Evolutionary conservation across 2,329 filamentous ascomycete genomes (phyloP).

Genomic region (Volutella citrinella): DNA sequence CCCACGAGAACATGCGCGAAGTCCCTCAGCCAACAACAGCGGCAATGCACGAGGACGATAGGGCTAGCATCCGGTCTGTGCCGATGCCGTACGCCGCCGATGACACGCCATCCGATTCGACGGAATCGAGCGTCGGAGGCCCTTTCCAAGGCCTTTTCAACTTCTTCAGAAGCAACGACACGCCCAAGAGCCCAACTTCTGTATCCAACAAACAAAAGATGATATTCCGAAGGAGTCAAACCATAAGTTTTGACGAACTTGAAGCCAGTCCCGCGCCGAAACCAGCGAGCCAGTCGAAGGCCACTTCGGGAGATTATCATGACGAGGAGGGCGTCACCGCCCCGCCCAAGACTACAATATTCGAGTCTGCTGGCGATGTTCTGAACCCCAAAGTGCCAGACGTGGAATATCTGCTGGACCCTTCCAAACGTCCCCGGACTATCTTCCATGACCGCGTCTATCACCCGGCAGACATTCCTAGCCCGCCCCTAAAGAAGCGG

Average conservation of each 20-base stretch:
- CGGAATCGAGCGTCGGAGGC: constrained; percentile 35
- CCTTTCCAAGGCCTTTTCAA: constrained; percentile 66
- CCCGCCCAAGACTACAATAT: constrained; percentile 87
- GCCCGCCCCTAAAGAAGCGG: constrained; percentile 64
- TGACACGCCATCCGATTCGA: constrained; percentile 24
- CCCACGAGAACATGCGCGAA: constrained; percentile 43
- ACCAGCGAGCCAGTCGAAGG: constrained; percentile 28
- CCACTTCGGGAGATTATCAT: constrained; percentile 50
- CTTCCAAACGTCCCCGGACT: constrained; percentile 74
- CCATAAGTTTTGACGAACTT: constrained; percentile 40
- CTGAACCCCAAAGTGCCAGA: constrained; percentile 86
- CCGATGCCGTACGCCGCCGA: constrained; percentile 26
- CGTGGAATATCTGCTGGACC: constrained; percentile 78
- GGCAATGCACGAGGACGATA: constrained; percentile 66
- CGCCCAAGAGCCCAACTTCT: constrained; percentile 42
- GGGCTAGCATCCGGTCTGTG: constrained; percentile 51
- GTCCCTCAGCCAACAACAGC: constrained; percentile 70
- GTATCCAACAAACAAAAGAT: constrained; percentile 60
- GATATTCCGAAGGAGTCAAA: constrained; percentile 78
- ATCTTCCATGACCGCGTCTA: constrained; percentile 98
- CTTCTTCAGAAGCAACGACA: constrained; percentile 64
- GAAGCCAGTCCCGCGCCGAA: constrained; percentile 1
- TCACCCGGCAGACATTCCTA: constrained; percentile 87
- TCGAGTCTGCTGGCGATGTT: constrained; percentile 90
- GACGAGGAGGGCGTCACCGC: constrained; percentile 53